Conservation (phyloP, 1,284 basidiomycete genomes). For the Stereum hirsutum region DNA sequence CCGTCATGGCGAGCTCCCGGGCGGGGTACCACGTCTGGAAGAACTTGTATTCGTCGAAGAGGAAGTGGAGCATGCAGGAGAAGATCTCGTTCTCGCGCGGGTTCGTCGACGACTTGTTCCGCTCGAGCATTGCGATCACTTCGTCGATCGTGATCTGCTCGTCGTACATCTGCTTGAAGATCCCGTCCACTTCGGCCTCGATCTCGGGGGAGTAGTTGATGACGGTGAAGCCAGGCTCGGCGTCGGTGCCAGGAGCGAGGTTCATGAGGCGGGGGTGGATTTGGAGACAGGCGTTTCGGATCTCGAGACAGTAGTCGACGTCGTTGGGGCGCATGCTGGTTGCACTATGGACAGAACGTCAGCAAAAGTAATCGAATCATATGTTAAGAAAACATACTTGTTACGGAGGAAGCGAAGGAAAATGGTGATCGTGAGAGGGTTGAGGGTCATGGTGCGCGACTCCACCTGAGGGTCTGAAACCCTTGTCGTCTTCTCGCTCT, state of each 20-base stretch:
- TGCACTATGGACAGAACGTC: conserved; percentile 30
- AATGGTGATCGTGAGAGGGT: conserved; percentile 83
- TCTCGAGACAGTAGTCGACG: conserved; percentile 84
- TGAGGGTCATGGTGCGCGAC: conserved; percentile 73
- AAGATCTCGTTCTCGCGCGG: conserved; percentile 91
- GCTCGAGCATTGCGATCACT: conserved; percentile 82
- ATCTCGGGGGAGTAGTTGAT: conserved; percentile 86
- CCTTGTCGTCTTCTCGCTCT: conserved; percentile 74
- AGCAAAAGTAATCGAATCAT: conserved; percentile 16
- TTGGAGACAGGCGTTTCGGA: conserved; percentile 91
- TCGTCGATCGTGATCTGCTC: conserved; percentile 92
- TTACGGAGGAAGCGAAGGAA: conserved; percentile 83
- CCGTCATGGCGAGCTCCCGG: conserved; percentile 93
- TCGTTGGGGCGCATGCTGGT: conserved; percentile 67
- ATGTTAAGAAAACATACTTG: no score
- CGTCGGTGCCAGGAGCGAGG: conserved; percentile 81
- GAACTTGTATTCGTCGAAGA: conserved; percentile 99
- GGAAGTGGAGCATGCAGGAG: conserved; percentile 97
- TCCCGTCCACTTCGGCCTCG: conserved; percentile 87
- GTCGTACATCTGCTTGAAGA: conserved; percentile 99
- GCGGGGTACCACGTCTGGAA: conserved; percentile 95
- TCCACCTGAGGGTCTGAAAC: conserved; percentile 75
- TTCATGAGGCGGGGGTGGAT: conserved; percentile 96
- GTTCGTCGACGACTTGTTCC: conserved; percentile 78
- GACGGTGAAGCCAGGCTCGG: conserved; percentile 88